Evolutionary conservation across 176 grass and related monocot genomes (phyloP).

Genomic region (Oryza officinalis): DNA sequence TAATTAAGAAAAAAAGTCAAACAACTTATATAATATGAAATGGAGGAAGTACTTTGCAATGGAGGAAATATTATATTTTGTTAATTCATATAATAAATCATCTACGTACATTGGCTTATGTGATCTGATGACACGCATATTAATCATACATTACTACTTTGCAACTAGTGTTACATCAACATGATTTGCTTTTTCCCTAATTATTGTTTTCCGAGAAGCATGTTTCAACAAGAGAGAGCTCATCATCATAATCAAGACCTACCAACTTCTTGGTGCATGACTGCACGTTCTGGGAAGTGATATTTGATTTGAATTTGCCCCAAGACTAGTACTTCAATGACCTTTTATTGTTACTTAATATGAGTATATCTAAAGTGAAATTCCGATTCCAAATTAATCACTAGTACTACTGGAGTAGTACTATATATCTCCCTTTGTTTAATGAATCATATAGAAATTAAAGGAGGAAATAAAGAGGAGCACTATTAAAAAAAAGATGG

Average conservation of each 20-base stretch:
- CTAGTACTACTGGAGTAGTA: neutral
- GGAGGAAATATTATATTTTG: too few species aligned
- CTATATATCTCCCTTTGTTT: neutral
- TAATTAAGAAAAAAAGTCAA: too few species aligned
- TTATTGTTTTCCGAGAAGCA: neutral
- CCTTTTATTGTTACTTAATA: constrained; percentile 1
- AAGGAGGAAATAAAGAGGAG: neutral
- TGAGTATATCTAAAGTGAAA: constrained; percentile 5
- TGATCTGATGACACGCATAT: neutral
- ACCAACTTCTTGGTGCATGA: neutral
- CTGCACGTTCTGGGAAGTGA: neutral
- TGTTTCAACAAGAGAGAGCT: neutral
- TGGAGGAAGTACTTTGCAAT: too few species aligned
- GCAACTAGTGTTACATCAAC: constrained; percentile 29
- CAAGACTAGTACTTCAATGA: neutral
- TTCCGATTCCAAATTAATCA: constrained; percentile 15
- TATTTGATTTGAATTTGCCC: neutral
- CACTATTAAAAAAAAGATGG: constrained; percentile 32
- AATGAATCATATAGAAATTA: neutral
- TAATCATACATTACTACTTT: neutral
- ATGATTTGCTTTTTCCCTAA: constrained; percentile 6
- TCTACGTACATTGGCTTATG: neutral
- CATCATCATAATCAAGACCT: constrained; percentile 11
- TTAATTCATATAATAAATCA: neutral
- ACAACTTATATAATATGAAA: too few species aligned